phyloP scores from a whole-genome alignment of 1,284 basidiomycete species.

The Ganoderma resinaceum region DNA sequence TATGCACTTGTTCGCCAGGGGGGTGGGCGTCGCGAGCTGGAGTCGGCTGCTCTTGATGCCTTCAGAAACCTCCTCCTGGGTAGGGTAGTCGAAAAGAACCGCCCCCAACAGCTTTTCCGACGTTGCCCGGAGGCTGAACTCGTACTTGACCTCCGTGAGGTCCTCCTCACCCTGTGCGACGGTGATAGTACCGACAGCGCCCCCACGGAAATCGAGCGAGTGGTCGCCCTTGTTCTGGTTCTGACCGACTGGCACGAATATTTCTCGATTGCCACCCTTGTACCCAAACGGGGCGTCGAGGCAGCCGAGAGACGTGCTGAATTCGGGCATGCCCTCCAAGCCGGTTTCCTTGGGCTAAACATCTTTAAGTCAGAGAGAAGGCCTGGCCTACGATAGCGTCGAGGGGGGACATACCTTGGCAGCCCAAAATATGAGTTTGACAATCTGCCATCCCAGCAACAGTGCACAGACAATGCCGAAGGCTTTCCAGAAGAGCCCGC shows the following conservation, averaged over 20 bases:
- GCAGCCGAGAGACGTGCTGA: conserved; percentile 60
- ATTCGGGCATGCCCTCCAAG: conserved; percentile 60
- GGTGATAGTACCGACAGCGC: conserved; percentile 57
- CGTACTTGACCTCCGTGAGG: conserved; percentile 53
- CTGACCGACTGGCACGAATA: conserved; percentile 47
- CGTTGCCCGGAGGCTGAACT: conserved; percentile 53
- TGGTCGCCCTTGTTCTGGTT: conserved; percentile 44
- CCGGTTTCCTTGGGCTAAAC: conserved; percentile 54
- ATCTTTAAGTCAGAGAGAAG: neutral
- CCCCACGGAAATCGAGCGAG: conserved; percentile 53
- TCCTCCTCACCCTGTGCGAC: conserved; percentile 50
- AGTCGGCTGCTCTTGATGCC: conserved; percentile 45
- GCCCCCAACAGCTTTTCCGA: conserved; percentile 47
- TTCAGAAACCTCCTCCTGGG: conserved; percentile 40
- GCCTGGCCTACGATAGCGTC: neutral
- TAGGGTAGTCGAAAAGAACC: conserved; percentile 44
- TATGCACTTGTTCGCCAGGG: conserved; percentile 47
- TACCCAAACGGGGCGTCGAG: conserved; percentile 50
- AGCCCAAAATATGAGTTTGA: conserved; percentile 56
- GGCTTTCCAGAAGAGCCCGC: conserved; percentile 61
- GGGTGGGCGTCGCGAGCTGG: conserved; percentile 40
- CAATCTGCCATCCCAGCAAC: conserved; percentile 49
- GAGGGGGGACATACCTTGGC: conserved; percentile 43
- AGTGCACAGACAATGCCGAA: conserved; percentile 55
- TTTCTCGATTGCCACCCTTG: conserved; percentile 46